Base-by-base conservation (phyloP, 2,329 filamentous ascomycete species). In the Sporothrix euskadiensis region DNA sequence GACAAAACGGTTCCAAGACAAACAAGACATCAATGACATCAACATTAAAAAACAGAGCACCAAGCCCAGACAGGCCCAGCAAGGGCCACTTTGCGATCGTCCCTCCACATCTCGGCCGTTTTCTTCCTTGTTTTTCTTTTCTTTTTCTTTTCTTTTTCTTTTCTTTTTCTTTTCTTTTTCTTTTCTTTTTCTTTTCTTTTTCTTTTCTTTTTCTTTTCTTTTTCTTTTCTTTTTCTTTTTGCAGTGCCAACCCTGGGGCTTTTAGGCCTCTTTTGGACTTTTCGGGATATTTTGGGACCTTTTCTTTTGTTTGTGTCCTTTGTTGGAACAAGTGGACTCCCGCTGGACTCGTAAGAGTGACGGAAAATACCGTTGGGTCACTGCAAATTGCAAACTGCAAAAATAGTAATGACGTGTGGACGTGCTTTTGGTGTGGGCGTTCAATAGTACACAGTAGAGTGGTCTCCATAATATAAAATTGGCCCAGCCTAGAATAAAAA, bases 401-500 rank as follows among this genome's bases (percentile, higher is more conserved):
- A 26, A 35, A 35, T 35, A 35, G 26, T 9, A 56, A 9, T 8
- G n/a, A 47, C 6, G 19, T 2, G 32, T 39, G 59, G 39, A 66
- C 61, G 22, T 47, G 22, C 61, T 30, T 56, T 10, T 8, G 61
- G 61, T 47, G 61, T 30, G 61, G 61, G 61, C 61, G n/a, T 66
- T 47, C 39, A 66, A 69, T 39, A 71, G 52, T 59, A 35, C 26
- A 26, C 26, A 26, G 26, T 26, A 35, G 8, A 35, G 35, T 35
- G 4, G 35, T 35, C 69, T 44, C 69, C 69, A 59, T 70, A 71
- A 71, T 59, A 71, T 59, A 59, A 71, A 47, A 71, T 59, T 71
- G 52, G 52, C 68, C 6, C 35, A 41, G 32, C 14, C 39, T 32
- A 19, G 65, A 54, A 52, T n/a, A 32, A 39, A 52, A 32, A 19